phyloP scores from a whole-genome alignment of 108 stramenopile species.

The Cylindrotheca closterium region DNA sequence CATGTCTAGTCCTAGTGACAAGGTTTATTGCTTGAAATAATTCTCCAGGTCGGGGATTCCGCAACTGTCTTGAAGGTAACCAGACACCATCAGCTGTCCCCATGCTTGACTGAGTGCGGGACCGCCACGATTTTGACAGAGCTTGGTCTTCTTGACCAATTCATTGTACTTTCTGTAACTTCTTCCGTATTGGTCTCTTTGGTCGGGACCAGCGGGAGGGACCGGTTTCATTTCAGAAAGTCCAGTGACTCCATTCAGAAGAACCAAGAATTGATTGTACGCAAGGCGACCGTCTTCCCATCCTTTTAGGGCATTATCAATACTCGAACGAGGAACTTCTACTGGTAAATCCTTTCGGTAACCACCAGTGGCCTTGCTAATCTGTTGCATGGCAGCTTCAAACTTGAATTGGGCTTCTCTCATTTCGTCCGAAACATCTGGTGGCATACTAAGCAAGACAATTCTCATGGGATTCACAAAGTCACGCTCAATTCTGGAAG shows the following conservation, averaged over 20 bases:
- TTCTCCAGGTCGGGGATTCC: conserved; percentile 81
- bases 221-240: conserved; percentile 61
- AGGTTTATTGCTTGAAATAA: conserved; percentile 80
- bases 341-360: conserved; percentile 73
- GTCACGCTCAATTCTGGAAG: conserved; percentile 75
- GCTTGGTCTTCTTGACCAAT: conserved; percentile 78
- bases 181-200: conserved; percentile 68
- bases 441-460: conserved; percentile 71
- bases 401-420: conserved; percentile 77
- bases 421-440: conserved; percentile 79
- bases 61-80: conserved; percentile 83
- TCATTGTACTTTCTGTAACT: conserved; percentile 70
- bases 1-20: too few species aligned
- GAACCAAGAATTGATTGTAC: conserved; percentile 68
- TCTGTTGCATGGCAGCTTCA: conserved; percentile 60
- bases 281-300: conserved; percentile 88
- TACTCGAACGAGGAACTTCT: conserved; percentile 55
- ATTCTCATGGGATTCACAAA: conserved; percentile 83
- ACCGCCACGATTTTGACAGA: conserved; percentile 79
- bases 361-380: conserved; percentile 67
- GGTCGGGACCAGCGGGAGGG: conserved; percentile 71
- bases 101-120: conserved; percentile 59
- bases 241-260: conserved; percentile 64
- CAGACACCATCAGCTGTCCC: conserved; percentile 79
- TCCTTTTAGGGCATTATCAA: conserved; percentile 44